Evolutionary conservation across 1,284 basidiomycete species (phyloP).

Genomic region (Trametes pubescens): DNA sequence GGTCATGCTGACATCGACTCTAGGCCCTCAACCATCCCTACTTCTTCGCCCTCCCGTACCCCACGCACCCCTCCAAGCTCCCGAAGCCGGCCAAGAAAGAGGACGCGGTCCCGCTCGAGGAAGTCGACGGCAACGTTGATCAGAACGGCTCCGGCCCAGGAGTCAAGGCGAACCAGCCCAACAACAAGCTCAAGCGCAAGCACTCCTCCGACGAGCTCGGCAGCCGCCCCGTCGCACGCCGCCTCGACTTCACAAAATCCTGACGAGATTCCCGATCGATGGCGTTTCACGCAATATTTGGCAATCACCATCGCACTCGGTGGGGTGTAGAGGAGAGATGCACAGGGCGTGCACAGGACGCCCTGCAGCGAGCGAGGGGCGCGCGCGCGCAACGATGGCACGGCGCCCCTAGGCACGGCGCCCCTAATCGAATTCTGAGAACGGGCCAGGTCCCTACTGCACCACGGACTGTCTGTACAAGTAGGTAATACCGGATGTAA

Average conservation of each 20-base stretch:
- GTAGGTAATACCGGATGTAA: slow-evolving; percentile 31
- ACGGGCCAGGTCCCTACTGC: slow-evolving; percentile 10
- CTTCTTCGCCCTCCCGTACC: slow-evolving; percentile 80
- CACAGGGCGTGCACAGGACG: background rate
- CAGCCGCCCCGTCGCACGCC: slow-evolving; percentile 53
- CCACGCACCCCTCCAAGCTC: slow-evolving; percentile 83
- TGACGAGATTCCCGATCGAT: background rate
- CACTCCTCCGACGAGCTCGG: slow-evolving; percentile 49
- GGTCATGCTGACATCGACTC: background rate
- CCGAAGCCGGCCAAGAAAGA: slow-evolving; percentile 74
- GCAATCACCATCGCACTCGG: background rate
- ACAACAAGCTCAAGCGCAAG: slow-evolving; percentile 57
- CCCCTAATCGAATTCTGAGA: slow-evolving; percentile 23
- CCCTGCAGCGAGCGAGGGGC: background rate
- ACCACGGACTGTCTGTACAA: slow-evolving; percentile 34
- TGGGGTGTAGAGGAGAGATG: slow-evolving; percentile 1
- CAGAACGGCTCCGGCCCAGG: slow-evolving; percentile 45
- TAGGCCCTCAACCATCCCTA: slow-evolving; percentile 82
- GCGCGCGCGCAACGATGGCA: background rate
- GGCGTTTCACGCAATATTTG: background rate
- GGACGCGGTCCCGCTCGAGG: slow-evolving; percentile 66
- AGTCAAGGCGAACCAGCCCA: slow-evolving; percentile 49
- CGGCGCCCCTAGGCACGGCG: too few relatives aligned
- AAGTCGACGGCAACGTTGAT: slow-evolving; percentile 76
- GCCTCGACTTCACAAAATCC: slow-evolving; percentile 52